These are phyloP conservation scores for Rhexocercosporidium sp. DNA, from an alignment of 2,329 filamentous ascomycete species.

Conservation along the genomic window DNA sequence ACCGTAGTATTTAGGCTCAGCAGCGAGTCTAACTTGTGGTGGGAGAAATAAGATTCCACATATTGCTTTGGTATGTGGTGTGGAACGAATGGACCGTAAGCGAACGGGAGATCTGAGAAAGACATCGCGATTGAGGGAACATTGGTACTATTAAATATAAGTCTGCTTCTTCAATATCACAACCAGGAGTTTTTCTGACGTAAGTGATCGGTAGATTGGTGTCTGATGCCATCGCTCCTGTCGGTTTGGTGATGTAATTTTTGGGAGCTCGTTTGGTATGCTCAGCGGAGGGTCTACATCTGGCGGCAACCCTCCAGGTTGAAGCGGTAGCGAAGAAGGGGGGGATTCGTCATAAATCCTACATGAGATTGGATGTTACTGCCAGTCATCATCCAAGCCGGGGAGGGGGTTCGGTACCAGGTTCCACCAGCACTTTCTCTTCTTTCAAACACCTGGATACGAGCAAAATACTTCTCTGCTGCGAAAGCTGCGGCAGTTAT, in stretches of 20 bases:
- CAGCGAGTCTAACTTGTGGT: conserved; percentile 52
- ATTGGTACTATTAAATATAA: conserved; percentile 50
- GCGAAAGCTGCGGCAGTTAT: conserved; percentile 53
- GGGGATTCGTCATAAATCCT: conserved; percentile 59
- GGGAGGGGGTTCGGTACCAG: conserved; percentile 47
- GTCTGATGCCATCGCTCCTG: conserved; percentile 54
- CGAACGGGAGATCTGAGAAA: conserved; percentile 57
- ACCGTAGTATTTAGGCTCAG: conserved; percentile 58
- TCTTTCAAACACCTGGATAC: conserved; percentile 65
- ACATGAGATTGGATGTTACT: conserved; percentile 48
- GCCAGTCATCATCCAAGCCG: conserved; percentile 31
- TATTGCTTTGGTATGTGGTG: conserved; percentile 61
- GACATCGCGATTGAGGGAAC: conserved; percentile 62
- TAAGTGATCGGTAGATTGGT: conserved; percentile 57
- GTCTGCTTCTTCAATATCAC: not conserved
- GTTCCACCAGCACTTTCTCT: conserved; percentile 62
- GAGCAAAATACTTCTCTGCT: conserved; percentile 62
- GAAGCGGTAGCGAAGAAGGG: conserved; percentile 41
- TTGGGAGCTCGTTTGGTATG: conserved; percentile 50
- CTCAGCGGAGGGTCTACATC: conserved; percentile 53
- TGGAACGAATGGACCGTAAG: conserved; percentile 61
- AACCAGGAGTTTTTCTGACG: conserved; percentile 45
- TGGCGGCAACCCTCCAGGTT: conserved; percentile 51
- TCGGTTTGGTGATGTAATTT: conserved; percentile 45
- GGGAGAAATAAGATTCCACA: conserved; percentile 59